These are phyloP conservation scores for Larix sibirica DNA, from an alignment of 83 land plant species.

Conservation along the genomic window DNA sequence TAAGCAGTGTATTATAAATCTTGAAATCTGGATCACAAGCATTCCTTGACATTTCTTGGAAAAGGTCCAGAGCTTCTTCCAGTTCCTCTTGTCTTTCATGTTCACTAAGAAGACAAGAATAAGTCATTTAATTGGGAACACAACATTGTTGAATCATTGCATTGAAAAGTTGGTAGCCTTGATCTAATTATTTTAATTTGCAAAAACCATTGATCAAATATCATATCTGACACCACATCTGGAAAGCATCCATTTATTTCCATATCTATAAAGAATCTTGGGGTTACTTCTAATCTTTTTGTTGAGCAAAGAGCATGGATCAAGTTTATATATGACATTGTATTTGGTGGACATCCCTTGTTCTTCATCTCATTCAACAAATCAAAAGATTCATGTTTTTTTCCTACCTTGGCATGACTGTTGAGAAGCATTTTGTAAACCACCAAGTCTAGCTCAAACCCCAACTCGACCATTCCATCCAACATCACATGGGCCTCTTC, in stretches of 20 bases:
- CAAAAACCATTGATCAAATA: conserved; percentile 17
- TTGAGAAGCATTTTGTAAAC: conserved; percentile 59
- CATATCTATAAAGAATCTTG: conserved; percentile 52
- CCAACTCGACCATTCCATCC: conserved; percentile 47
- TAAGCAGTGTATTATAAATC: conserved; percentile 45
- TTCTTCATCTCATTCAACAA: conserved; percentile 56
- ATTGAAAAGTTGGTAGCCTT: conserved; percentile 52
- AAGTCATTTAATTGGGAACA: neutral
- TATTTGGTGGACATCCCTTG: conserved; percentile 52
- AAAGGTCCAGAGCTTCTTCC: conserved; percentile 29
- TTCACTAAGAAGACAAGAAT: conserved; percentile 18
- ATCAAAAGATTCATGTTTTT: conserved; percentile 47
- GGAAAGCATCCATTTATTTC: conserved; percentile 16
- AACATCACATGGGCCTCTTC: conserved; percentile 56
- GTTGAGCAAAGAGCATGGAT: conserved; percentile 50
- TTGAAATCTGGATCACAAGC: conserved; percentile 45
- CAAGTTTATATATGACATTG: conserved; percentile 38
- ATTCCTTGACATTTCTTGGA: conserved; percentile 34
- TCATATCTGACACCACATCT: conserved; percentile 40
- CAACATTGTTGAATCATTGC: conserved; percentile 49
- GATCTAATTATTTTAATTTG: conserved; percentile 41
- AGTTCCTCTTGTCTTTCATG: conserved; percentile 66
- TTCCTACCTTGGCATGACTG: conserved; percentile 58
- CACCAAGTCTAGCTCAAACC: conserved; percentile 64
- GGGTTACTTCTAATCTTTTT: conserved; percentile 48